A percentile compares a stretch with the other conserved stretches of the same genome.
Conservation (phyloP, 2,329 filamentous ascomycete species). For the Phoma herbarum region DNA sequence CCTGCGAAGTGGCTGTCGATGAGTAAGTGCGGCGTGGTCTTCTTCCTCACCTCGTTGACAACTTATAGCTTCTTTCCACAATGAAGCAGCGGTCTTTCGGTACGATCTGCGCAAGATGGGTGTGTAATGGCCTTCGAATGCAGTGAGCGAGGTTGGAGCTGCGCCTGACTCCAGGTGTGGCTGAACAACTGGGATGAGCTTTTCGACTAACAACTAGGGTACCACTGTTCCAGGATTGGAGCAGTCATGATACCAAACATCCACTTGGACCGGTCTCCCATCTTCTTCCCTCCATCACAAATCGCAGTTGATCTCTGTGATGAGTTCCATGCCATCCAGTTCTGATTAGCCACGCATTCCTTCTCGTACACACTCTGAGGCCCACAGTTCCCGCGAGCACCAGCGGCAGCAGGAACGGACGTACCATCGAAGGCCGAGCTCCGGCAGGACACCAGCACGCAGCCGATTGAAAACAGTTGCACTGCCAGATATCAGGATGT, state of each 20-base stretch:
- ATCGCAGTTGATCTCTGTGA: too few relatives aligned
- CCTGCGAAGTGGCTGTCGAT: background rate
- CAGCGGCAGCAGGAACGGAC: background rate
- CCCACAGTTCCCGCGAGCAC: background rate
- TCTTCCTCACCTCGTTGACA: background rate
- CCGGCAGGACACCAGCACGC: background rate
- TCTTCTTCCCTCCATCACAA: background rate
- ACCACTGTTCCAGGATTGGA: slow-evolving; percentile 25
- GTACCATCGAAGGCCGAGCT: background rate
- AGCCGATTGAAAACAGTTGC: background rate
- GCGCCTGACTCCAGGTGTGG: slow-evolving; percentile 21
- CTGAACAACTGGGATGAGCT: slow-evolving; percentile 28
- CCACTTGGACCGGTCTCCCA: slow-evolving; percentile 15
- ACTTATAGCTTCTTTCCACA: background rate
- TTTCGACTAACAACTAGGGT: slow-evolving; percentile 36
- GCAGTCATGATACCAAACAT: slow-evolving; percentile 12
- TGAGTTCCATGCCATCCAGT: background rate
- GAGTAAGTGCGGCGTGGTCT: background rate
- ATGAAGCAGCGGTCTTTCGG: background rate
- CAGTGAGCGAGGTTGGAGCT: slow-evolving; percentile 3
- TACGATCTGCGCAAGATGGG: background rate
- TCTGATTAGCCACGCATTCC: background rate
- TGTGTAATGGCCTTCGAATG: background rate
- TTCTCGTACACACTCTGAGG: background rate
- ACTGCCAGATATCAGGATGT: background rate